These are phyloP conservation scores for Chlamydomonas eustigma DNA, from an alignment of 139 green algal species.

Conservation along the genomic window DNA sequence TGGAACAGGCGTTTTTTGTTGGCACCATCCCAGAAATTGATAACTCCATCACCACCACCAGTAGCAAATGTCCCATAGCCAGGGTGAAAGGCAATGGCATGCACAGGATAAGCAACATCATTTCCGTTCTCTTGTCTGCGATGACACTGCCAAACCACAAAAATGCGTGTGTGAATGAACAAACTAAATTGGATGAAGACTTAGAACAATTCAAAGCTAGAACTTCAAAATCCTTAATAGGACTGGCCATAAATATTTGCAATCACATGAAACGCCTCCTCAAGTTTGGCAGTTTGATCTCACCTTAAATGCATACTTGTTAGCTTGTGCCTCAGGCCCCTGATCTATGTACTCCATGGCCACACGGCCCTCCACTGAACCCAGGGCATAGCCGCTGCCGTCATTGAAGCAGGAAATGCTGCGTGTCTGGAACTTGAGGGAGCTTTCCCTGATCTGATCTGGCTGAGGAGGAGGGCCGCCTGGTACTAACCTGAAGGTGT, in stretches of 20 bases:
- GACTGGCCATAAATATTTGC: no score
- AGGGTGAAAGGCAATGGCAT: conserved; percentile 77
- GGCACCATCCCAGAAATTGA: conserved; percentile 86
- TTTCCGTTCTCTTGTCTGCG: conserved; percentile 48
- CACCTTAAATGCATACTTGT: conserved; percentile 89
- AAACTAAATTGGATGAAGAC: no score
- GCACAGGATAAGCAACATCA: conserved; percentile 77
- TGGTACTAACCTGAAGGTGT: conserved; percentile 25
- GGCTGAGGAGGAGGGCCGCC: conserved; percentile 20
- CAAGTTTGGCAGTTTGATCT: neutral
- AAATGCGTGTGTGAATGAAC: no score
- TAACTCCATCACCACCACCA: conserved; percentile 82
- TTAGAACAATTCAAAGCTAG: no score
- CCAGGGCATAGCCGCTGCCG: conserved; percentile 72
- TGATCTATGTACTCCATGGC: conserved; percentile 41
- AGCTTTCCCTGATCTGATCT: conserved; percentile 67
- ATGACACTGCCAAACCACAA: conserved; percentile 87
- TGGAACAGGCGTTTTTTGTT: conserved; percentile 93
- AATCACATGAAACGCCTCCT: no score
- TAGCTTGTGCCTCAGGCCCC: conserved; percentile 29
- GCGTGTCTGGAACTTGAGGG: conserved; percentile 85
- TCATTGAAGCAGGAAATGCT: conserved; percentile 69
- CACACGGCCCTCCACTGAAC: conserved; percentile 83
- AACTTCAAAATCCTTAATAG: no score
- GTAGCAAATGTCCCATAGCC: conserved; percentile 85